Base-by-base conservation (phyloP, 768 basidiomycete species). In the Pleurotus tuber-regium region DNA sequence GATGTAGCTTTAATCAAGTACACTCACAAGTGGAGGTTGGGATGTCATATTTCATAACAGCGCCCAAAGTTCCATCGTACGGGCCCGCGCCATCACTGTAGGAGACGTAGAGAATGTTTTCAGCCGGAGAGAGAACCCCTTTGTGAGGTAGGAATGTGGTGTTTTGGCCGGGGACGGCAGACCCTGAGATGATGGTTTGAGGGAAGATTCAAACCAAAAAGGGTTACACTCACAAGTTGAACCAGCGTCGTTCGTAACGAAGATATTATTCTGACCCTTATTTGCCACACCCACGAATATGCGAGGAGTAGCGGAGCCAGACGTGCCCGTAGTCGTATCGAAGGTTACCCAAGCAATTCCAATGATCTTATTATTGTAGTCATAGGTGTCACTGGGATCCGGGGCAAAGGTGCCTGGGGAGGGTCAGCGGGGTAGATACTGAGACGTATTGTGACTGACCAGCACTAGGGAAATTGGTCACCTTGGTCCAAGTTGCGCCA, bases 211-310 rank as follows among this genome's bases (percentile, higher is more conserved):
- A 18, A 30, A 16, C n/a, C 9, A 11, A 18, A 30, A 12, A n/a
- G n/a, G 19, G 23, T 18, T 18, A 46, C 6, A 58, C 77, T 51
- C 58, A 83, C 83, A 86, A n/a, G 80, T 75, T 35, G 70, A 68
- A 12, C 84, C 84, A 23, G 72, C 81, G 54, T 86, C 73, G 16
- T 73, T 75, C 10, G 78, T 71, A 12, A 83, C 73, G 56, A 78
- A 86, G 14, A 86, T 65, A 54, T 81, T 86, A 56, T 68, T 69
- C 0, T 76, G 66, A 2, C 80, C 82, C 28, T 69, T 65, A 56
- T 73, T 83, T 0, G 79, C 83, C 25, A 87, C 83, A 50, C 84
- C 84, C 28, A 84, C 83, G 51, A 86, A 86, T 29, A 87, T 86
- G 41, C 83, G 78, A 28, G 74, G 79, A 9, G 83, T 85, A 1